Conservation (phyloP, 2,329 filamentous ascomycete genomes). For the Dothideomycetes sp. region DNA sequence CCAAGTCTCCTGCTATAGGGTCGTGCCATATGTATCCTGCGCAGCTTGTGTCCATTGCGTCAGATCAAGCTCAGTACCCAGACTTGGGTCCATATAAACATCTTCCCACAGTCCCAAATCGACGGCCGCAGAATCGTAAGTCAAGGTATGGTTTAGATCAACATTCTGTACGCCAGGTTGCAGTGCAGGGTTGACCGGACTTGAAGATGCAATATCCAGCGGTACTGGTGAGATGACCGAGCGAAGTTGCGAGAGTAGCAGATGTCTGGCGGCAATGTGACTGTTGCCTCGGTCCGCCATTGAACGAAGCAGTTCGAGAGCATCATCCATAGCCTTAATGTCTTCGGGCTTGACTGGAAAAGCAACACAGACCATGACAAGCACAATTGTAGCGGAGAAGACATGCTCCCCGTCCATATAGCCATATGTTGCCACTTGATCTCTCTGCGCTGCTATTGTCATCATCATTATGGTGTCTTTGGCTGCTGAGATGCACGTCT, state of each 20-base stretch:
- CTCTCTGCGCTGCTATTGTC: constrained; percentile 39
- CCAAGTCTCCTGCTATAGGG: neutral
- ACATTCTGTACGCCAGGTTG: neutral
- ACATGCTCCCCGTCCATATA: constrained; percentile 50
- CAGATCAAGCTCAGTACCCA: constrained; percentile 7
- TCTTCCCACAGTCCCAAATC: constrained; percentile 10
- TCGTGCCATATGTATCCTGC: neutral
- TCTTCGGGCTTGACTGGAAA: constrained; percentile 40
- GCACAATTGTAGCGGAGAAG: constrained; percentile 45
- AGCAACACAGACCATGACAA: constrained; percentile 47
- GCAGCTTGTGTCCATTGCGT: constrained; percentile 11
- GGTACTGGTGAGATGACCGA: constrained; percentile 16
- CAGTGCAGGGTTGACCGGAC: neutral
- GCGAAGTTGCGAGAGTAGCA: constrained; percentile 30
- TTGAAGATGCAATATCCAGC: neutral
- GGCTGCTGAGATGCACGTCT: constrained; percentile 44
- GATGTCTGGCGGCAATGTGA: constrained; percentile 36
- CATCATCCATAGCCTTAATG: constrained; percentile 37
- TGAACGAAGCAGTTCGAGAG: constrained; percentile 37
- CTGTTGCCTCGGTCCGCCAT: constrained; percentile 48
- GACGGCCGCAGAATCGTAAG: neutral
- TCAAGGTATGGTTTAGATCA: neutral
- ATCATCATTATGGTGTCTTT: constrained; percentile 42
- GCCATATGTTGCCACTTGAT: constrained; percentile 47
- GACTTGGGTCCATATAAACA: constrained; percentile 9